Conservation (phyloP, 306 rosid genomes). For the Benincasa hispida region DNA sequence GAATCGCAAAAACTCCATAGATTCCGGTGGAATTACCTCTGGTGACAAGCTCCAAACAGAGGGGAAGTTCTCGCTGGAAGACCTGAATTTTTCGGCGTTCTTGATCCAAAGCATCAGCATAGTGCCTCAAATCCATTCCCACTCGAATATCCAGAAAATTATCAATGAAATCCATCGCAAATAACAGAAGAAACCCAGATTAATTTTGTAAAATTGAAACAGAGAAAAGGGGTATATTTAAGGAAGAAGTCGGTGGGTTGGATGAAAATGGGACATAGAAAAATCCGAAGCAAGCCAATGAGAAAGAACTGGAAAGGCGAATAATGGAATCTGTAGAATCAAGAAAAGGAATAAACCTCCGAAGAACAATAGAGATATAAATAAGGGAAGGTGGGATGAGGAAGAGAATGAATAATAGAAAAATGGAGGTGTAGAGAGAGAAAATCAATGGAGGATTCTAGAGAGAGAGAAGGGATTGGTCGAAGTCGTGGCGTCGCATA, state of each 20-base stretch:
- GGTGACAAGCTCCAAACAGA: constrained; percentile 63
- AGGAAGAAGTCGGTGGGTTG: background rate
- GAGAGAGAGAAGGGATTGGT: constrained; percentile 2
- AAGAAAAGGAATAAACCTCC: background rate
- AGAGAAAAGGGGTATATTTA: background rate
- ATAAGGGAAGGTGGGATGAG: background rate
- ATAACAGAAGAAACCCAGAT: constrained; percentile 35
- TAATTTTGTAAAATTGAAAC: background rate
- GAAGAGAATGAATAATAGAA: background rate
- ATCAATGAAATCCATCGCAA: background rate
- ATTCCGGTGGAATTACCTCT: constrained; percentile 38
- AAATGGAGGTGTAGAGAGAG: background rate
- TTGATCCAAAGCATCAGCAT: constrained; percentile 30
- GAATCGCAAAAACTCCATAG: background rate
- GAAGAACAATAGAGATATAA: background rate
- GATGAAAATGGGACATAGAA: background rate
- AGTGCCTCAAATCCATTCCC: constrained; percentile 1
- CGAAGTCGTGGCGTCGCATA: constrained; percentile 93
- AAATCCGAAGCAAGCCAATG: constrained; percentile 4
- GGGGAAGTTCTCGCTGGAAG: constrained; percentile 72
- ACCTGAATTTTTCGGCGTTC: constrained; percentile 63
- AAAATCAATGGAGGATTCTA: background rate
- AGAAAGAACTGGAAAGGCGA: background rate
- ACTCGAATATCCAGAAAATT: background rate
- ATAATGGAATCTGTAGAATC: background rate